Conservation (phyloP, 441 rosid genomes). For the Sinapis alba region DNA sequence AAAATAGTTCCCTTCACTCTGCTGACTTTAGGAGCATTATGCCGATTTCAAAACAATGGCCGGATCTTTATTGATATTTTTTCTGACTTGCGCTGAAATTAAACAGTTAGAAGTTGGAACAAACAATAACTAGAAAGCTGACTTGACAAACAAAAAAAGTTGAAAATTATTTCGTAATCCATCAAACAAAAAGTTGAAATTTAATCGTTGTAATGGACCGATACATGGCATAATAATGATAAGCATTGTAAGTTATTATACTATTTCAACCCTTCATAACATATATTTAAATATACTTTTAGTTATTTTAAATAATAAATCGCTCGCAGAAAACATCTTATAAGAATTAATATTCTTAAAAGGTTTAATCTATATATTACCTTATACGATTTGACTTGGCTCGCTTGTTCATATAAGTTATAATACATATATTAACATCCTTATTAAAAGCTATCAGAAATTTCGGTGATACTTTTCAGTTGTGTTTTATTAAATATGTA, state of each 20-base stretch:
- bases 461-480: constrained; percentile 5
- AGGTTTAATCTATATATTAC: neutral
- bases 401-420: neutral
- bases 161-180: constrained; percentile 8
- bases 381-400: neutral
- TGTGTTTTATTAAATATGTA: constrained; percentile 22
- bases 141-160: constrained; percentile 19
- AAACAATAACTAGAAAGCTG: neutral
- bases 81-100: neutral
- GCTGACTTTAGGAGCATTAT: neutral
- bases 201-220: constrained; percentile 19
- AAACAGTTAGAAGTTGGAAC: constrained; percentile 30
- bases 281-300: neutral
- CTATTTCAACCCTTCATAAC: neutral
- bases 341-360: neutral
- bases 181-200: constrained; percentile 2
- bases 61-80: neutral
- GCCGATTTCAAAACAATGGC: neutral
- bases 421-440: neutral
- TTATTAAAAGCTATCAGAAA: constrained; percentile 12
- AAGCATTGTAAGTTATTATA: neutral
- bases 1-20: neutral
- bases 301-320: neutral
- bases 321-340: neutral
- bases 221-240: constrained; percentile 1